Conservation (phyloP, 1,284 basidiomycete species). For the Cutaneotrichosporon mucoides region DNA sequence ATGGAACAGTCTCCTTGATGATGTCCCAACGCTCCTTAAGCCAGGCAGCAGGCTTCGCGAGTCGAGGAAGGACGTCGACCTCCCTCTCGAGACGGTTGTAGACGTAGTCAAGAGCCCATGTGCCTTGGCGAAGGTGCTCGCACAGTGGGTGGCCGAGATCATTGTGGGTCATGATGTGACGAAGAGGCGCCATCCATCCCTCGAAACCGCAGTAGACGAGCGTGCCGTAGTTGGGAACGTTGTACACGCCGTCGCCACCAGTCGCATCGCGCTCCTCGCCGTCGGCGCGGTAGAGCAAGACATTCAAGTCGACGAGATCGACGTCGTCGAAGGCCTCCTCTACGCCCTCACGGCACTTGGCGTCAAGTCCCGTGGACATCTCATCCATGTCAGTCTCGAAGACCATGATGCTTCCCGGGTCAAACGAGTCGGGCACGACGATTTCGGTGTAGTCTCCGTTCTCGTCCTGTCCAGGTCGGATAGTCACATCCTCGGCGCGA, state of each 20-base stretch:
- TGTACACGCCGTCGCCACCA: constrained; percentile 64
- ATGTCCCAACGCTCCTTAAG: constrained; percentile 75
- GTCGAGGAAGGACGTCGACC: constrained; percentile 56
- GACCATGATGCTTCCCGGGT: constrained; percentile 85
- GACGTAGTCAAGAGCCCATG: constrained; percentile 86
- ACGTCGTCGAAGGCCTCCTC: constrained; percentile 68
- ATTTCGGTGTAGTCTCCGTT: constrained; percentile 73
- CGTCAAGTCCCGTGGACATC: constrained; percentile 63
- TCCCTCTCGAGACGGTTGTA: constrained; percentile 59
- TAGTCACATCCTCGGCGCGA: constrained; percentile 53
- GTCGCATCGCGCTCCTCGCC: constrained; percentile 88
- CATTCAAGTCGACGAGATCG: constrained; percentile 82
- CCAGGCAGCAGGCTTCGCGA: constrained; percentile 71
- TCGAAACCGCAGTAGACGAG: constrained; percentile 87
- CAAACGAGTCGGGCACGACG: constrained; percentile 75
- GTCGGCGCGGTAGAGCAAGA: constrained; percentile 74
- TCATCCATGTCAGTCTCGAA: constrained; percentile 70
- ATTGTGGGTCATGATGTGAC: constrained; percentile 76
- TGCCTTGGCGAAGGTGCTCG: constrained; percentile 74
- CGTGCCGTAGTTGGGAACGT: constrained; percentile 66
- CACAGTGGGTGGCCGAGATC: constrained; percentile 89
- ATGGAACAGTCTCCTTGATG: constrained; percentile 67
- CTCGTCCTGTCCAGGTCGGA: constrained; percentile 54
- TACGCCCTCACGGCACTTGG: constrained; percentile 63
- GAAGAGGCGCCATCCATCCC: constrained; percentile 88